A percentile compares a stretch with the other conserved stretches of the same genome.
These are phyloP conservation scores for Suillus bovinus DNA, from an alignment of 768 basidiomycete species.

Conservation along the genomic window DNA sequence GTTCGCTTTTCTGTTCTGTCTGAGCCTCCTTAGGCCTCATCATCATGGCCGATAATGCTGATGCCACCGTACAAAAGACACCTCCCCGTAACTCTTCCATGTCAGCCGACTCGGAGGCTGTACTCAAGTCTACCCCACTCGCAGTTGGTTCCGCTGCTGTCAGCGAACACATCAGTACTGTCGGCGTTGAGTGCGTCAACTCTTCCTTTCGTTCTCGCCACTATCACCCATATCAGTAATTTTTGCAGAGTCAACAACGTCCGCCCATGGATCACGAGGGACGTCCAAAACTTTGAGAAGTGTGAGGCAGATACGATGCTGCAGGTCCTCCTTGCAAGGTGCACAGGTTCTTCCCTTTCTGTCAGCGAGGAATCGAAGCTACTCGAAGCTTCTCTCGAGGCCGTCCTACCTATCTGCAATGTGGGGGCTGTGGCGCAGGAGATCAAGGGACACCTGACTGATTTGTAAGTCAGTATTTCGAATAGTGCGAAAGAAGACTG, in stretches of 20 bases:
- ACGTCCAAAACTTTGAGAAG: neutral
- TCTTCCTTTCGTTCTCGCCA: neutral
- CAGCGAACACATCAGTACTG: neutral
- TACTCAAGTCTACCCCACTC: neutral
- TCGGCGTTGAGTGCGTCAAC: neutral
- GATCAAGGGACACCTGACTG: neutral
- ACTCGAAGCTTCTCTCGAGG: neutral
- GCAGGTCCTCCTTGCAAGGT: neutral
- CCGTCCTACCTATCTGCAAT: conserved; percentile 1
- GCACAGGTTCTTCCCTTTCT: neutral
- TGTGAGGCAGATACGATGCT: neutral
- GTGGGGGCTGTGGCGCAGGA: neutral
- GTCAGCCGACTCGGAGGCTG: neutral
- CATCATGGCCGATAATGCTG: neutral
- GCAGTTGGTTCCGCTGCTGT: neutral
- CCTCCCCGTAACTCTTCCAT: neutral
- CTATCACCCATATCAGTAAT: too few relatives aligned
- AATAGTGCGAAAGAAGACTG: neutral
- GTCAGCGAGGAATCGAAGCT: neutral
- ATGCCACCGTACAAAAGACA: neutral
- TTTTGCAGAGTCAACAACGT: neutral
- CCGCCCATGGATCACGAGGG: neutral
- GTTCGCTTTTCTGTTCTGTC: neutral
- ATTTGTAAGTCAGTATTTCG: neutral
- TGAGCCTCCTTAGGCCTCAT: neutral